These are phyloP conservation scores for Yamadazyma tumulicola DNA, from an alignment of 805 yeast species.

Conservation along the genomic window DNA sequence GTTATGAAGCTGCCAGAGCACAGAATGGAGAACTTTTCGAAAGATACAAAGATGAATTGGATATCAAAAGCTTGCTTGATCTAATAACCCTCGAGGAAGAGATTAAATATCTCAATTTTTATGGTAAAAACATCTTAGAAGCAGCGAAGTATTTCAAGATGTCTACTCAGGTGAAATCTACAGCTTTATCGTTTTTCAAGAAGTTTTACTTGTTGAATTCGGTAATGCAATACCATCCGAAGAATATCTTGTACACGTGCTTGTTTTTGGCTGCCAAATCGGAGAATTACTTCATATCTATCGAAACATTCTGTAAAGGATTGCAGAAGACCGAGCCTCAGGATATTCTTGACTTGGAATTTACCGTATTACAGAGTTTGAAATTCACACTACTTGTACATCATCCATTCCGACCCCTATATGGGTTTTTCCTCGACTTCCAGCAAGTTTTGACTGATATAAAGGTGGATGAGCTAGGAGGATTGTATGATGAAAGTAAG, in stretches of 20 bases:
- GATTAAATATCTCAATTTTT: constrained; percentile 59
- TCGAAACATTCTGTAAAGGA: constrained; percentile 70
- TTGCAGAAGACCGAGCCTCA: constrained; percentile 64
- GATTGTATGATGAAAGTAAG: constrained; percentile 68
- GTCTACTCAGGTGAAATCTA: constrained; percentile 85
- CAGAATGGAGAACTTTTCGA: constrained; percentile 29
- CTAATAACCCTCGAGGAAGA: constrained; percentile 69
- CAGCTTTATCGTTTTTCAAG: constrained; percentile 79
- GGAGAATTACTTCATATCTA: constrained; percentile 86
- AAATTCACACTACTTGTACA: constrained; percentile 80
- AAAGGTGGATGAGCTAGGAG: constrained; percentile 53
- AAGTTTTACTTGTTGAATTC: constrained; percentile 77
- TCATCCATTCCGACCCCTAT: constrained; percentile 85
- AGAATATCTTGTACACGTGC: constrained; percentile 65
- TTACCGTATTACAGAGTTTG: constrained; percentile 66
- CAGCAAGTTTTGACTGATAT: constrained; percentile 53
- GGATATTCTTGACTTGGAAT: constrained; percentile 76
- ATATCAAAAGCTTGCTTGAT: constrained; percentile 31
- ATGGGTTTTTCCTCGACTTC: constrained; percentile 90
- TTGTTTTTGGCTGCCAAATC: constrained; percentile 89
- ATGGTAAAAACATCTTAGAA: constrained; percentile 66
- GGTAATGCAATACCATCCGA: constrained; percentile 87
- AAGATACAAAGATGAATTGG: constrained; percentile 25
- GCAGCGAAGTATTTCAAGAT: constrained; percentile 71
- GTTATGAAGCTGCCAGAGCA: constrained; percentile 14